Conservation (phyloP, 768 basidiomycete genomes). For the Psilocybe sp. region DNA sequence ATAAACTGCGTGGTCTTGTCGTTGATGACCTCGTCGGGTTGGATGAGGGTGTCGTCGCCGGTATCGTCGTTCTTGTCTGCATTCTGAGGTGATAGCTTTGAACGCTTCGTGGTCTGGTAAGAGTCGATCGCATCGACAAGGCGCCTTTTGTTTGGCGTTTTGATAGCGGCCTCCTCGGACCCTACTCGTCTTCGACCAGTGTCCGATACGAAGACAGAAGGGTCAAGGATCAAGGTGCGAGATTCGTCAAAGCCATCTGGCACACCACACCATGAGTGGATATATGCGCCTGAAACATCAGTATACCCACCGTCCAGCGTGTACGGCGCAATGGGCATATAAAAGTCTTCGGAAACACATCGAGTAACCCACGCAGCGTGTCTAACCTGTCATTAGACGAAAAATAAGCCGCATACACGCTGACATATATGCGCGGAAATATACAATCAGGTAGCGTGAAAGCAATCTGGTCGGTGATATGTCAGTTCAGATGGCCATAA, state of each 20-base stretch:
- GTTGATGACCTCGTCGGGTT: background rate
- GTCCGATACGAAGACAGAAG: background rate
- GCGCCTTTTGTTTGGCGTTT: background rate
- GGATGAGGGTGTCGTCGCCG: background rate
- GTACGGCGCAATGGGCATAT: slow-evolving; percentile 35
- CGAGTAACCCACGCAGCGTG: slow-evolving; percentile 35
- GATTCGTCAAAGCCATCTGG: slow-evolving; percentile 19
- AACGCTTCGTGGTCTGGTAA: background rate
- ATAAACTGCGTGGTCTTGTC: background rate
- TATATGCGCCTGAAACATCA: slow-evolving; percentile 16
- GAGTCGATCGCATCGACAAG: background rate
- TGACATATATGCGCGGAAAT: slow-evolving; percentile 3
- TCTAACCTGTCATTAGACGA: slow-evolving; percentile 26
- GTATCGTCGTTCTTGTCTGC: background rate
- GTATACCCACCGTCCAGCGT: slow-evolving; percentile 32
- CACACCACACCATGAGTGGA: background rate
- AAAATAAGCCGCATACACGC: background rate
- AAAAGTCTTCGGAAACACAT: slow-evolving; percentile 29
- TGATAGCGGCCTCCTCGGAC: no score
- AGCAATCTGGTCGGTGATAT: slow-evolving; percentile 7
- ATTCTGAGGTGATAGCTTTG: background rate
- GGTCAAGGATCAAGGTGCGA: slow-evolving; percentile 7
- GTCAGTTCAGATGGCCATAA: background rate
- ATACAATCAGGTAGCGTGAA: slow-evolving; percentile 26
- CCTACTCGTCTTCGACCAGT: background rate